Conservation (phyloP, 179 eudicot species). For the Camellia oleifera region DNA sequence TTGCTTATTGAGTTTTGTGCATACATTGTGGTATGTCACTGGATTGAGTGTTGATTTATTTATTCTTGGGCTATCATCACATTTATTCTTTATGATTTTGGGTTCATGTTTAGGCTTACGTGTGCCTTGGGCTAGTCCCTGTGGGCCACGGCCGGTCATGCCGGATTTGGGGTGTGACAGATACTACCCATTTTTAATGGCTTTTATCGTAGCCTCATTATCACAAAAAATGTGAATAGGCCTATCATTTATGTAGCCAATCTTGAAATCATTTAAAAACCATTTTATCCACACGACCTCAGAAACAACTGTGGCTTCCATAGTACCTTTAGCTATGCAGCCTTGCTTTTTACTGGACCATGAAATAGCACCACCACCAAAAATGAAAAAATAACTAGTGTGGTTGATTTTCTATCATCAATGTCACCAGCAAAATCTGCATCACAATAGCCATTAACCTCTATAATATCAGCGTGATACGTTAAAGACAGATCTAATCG, state of each 20-base stretch:
- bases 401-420: not conserved
- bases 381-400: not conserved
- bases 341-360: not conserved
- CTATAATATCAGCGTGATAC: not conserved
- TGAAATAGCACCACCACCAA: not conserved
- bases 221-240: not conserved
- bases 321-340: not conserved
- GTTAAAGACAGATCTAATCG: not conserved
- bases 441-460: not conserved
- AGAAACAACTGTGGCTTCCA: not conserved
- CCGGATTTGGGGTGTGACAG: too few relatives aligned
- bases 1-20: too few relatives aligned
- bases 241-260: not conserved
- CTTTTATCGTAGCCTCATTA: not conserved
- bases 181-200: not conserved
- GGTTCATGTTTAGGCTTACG: too few relatives aligned
- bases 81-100: too few relatives aligned
- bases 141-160: too few relatives aligned
- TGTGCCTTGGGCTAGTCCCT: too few relatives aligned
- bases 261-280: not conserved
- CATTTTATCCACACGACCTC: not conserved
- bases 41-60: too few relatives aligned
- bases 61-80: too few relatives aligned
- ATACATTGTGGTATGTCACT: too few relatives aligned
- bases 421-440: not conserved